These are phyloP conservation scores for Saturnispora mendoncae DNA, from an alignment of 805 yeast species.

Conservation along the genomic window DNA sequence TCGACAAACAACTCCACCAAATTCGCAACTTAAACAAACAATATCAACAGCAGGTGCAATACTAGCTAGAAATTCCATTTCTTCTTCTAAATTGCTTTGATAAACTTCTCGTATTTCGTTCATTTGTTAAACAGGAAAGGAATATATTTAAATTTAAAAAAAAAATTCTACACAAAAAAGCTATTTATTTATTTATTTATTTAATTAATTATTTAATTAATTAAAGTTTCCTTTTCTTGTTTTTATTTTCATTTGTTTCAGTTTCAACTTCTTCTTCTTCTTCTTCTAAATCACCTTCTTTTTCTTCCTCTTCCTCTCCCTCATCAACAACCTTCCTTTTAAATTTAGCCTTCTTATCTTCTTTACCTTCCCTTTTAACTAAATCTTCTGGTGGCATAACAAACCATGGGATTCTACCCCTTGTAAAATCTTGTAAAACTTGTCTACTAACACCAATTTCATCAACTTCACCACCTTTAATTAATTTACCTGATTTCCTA, in stretches of 20 bases:
- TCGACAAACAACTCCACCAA: slow-evolving; percentile 92
- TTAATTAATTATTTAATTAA: too few relatives aligned
- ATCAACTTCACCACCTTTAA: slow-evolving; percentile 98
- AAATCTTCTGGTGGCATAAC: slow-evolving; percentile 81
- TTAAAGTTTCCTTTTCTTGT: too few relatives aligned
- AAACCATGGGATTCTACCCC: slow-evolving; percentile 98
- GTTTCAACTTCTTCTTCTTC: slow-evolving; percentile 16
- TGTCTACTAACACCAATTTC: slow-evolving; percentile 87
- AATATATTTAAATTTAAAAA: not conserved
- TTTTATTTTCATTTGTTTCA: slow-evolving; percentile 21
- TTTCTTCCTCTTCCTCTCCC: slow-evolving; percentile 45
- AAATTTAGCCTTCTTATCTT: slow-evolving; percentile 44
- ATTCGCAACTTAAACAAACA: slow-evolving; percentile 77
- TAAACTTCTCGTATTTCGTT: slow-evolving; percentile 54
- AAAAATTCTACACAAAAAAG: not conserved
- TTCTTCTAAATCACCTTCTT: slow-evolving; percentile 24
- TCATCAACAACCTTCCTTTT: too few relatives aligned
- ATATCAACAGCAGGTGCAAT: slow-evolving; percentile 48
- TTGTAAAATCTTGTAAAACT: slow-evolving; percentile 85
- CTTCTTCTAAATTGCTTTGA: slow-evolving; percentile 59
- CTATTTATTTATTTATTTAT: too few relatives aligned
- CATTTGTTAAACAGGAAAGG: slow-evolving; percentile 2
- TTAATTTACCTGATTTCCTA: slow-evolving; percentile 81
- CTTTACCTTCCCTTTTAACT: slow-evolving; percentile 44
- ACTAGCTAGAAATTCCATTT: slow-evolving; percentile 52